These are phyloP conservation scores for Cyclostephanos invisitatus DNA, from an alignment of 108 stramenopile genomes.

Conservation along the genomic window DNA sequence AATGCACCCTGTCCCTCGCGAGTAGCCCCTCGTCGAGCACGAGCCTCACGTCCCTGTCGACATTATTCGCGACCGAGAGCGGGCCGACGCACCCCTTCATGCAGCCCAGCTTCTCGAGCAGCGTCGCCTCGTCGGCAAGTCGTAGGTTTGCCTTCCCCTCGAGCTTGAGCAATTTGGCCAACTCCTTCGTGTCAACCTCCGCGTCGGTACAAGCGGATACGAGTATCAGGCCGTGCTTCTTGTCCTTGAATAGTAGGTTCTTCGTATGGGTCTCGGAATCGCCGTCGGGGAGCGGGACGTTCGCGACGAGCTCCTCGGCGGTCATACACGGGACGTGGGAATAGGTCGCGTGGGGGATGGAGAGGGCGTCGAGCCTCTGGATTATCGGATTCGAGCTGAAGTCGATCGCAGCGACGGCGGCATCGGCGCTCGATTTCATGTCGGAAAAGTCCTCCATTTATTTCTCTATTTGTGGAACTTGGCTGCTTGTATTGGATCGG, in stretches of 20 bases:
- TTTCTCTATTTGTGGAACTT: too few species aligned
- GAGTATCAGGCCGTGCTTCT: constrained; percentile 87
- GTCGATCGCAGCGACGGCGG: constrained; percentile 30
- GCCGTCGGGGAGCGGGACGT: constrained; percentile 62
- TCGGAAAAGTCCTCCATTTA: constrained; percentile 37
- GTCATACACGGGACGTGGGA: constrained; percentile 65
- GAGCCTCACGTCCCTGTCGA: constrained; percentile 65
- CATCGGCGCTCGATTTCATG: constrained; percentile 16
- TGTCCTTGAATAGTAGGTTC: constrained; percentile 90
- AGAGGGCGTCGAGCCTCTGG: constrained; percentile 55
- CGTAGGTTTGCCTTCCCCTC: constrained; percentile 91
- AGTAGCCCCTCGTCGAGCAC: constrained; percentile 82
- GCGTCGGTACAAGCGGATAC: constrained; percentile 55
- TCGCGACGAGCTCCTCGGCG: constrained; percentile 78
- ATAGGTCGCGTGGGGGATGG: constrained; percentile 61
- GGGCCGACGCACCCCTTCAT: constrained; percentile 90
- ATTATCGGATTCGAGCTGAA: constrained; percentile 64
- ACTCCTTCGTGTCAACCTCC: constrained; percentile 79
- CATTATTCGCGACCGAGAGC: constrained; percentile 77
- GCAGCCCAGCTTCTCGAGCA: constrained; percentile 71
- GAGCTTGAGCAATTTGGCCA: constrained; percentile 81
- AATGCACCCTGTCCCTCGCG: constrained; percentile 57
- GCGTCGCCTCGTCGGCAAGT: constrained; percentile 71
- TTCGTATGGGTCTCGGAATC: constrained; percentile 81
- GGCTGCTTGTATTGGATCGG: too few species aligned